Base-by-base conservation (phyloP, 257 asterid species). In the Nicotiana knightiana region DNA sequence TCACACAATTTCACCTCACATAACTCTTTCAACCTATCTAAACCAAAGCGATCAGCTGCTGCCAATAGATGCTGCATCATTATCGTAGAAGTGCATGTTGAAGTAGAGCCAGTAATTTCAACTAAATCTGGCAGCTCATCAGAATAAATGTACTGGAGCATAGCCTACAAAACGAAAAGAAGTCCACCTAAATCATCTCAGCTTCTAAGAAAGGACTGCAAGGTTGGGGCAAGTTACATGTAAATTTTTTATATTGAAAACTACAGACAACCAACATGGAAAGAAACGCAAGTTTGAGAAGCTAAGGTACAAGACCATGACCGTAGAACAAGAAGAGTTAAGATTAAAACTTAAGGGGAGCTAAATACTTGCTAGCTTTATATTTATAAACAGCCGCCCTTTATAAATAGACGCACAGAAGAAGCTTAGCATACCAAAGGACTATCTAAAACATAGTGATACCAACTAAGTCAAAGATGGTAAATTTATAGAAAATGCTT, bases 1-100 rank as follows among this genome's bases (percentile, higher is more conserved):
- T 91, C 96, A 83, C 97, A 92, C 86, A 96, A 82, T 85, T 92
- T 91, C 39, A 93, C 93, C 89, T 93, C 99, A 86, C 99, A 96
- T 84, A 96, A 83, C 83, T 86, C 91, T 86, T 92, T 96, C 96
- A 96, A 84, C 86, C 97, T 90, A 82, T 93, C 97, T 88, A 96
- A 90, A 82, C 96, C 96, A 87, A 90, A 95, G 54, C 97, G 96
- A 82, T 96, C 99, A 21, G 99, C 97, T 88, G 98, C 97, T 84
- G 97, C 99, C 92, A 96, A 87, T 28, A 96, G 88, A 88, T 95
- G 98, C 86, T 93, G 99, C 94, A 91, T 88, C 96, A 95, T 87
- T 82, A 86, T 91, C 64, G 97, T 87, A 80, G 90, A 86, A 58
- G 93, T 88, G 83, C 88, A 85, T n/a, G 85, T 81, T 21, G 96